These are phyloP conservation scores for Oemleria cerasiformis DNA, from an alignment of 306 rosid genomes.

Conservation along the genomic window DNA sequence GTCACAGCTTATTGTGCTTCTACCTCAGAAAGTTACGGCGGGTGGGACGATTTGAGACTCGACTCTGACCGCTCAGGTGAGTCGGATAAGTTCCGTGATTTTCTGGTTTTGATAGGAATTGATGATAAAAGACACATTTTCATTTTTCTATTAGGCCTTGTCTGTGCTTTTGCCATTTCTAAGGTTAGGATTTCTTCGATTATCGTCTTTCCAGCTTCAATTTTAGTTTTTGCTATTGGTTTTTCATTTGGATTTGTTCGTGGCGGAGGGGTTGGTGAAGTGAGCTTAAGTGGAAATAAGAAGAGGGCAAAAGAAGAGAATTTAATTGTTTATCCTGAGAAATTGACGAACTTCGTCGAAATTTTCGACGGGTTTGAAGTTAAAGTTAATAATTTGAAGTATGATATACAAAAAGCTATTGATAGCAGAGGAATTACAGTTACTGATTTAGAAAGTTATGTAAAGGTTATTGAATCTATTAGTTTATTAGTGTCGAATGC, in stretches of 20 bases:
- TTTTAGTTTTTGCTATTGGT: constrained; percentile 67
- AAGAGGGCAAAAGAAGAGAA: constrained; percentile 50
- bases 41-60: constrained; percentile 70
- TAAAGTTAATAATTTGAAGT: constrained; percentile 47
- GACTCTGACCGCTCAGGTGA: constrained; percentile 44
- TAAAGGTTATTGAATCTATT: constrained; percentile 42
- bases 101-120: constrained; percentile 61
- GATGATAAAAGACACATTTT: constrained; percentile 61
- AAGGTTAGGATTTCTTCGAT: constrained; percentile 83
- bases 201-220: constrained; percentile 68
- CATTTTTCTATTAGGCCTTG: constrained; percentile 58
- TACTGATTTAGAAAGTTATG: constrained; percentile 59
- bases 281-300: constrained; percentile 44
- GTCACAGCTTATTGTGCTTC: constrained; percentile 40
- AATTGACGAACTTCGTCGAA: constrained; percentile 45
- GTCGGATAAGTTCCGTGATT: constrained; percentile 49
- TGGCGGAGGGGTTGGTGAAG: constrained; percentile 41
- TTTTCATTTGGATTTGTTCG: constrained; percentile 66
- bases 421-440: constrained; percentile 49
- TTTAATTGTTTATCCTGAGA: constrained; percentile 40
- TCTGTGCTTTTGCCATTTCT: constrained; percentile 80
- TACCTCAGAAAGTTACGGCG: constrained; percentile 48
- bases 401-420: constrained; percentile 50
- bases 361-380: constrained; percentile 52
- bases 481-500: constrained; percentile 44